A percentile compares a stretch with the other conserved stretches of the same genome.
Conservation (phyloP, 1,139 yeast species). For the Yamadazyma atlantica region DNA sequence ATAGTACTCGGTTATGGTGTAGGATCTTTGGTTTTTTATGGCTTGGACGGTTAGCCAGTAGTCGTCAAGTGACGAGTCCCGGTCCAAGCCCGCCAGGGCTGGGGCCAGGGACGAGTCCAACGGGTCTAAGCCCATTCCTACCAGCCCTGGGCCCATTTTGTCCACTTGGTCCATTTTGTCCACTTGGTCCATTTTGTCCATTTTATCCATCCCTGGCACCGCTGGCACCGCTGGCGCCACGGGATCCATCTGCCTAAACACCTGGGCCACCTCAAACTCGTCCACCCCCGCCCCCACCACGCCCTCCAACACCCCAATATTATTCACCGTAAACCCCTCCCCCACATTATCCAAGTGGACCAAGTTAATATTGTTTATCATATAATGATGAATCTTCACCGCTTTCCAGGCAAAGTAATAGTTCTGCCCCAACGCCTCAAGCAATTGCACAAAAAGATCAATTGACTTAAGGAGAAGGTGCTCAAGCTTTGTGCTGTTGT, state of each 20-base stretch:
- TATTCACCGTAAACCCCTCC: slow-evolving; percentile 9
- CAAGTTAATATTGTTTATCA: slow-evolving; percentile 3
- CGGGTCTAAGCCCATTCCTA: too few species aligned
- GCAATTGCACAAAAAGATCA: slow-evolving; percentile 5
- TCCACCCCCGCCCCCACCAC: slow-evolving; percentile 3
- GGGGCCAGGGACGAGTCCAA: too few species aligned
- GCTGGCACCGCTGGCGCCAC: not conserved
- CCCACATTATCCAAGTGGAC: slow-evolving; percentile 1
- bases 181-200: too few species aligned
- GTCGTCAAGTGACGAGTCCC: too few species aligned
- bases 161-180: too few species aligned
- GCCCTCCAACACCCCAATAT: slow-evolving; percentile 3
- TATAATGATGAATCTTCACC: slow-evolving; percentile 1
- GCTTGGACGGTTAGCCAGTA: too few species aligned
- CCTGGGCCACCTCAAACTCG: slow-evolving; percentile 10
- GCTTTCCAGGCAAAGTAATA: slow-evolving; percentile 6
- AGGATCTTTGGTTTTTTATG: too few species aligned
- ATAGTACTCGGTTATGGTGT: too few species aligned
- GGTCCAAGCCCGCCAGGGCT: too few species aligned
- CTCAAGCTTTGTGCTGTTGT: too few species aligned
- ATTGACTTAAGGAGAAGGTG: slow-evolving; percentile 3
- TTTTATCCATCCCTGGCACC: too few species aligned
- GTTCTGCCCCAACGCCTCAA: not conserved
- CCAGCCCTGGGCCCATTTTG: too few species aligned
- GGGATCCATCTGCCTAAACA: slow-evolving; percentile 1